Evolutionary conservation across 2,329 filamentous ascomycete species (phyloP).

Genomic region (Hymenoscyphus salicellus): DNA sequence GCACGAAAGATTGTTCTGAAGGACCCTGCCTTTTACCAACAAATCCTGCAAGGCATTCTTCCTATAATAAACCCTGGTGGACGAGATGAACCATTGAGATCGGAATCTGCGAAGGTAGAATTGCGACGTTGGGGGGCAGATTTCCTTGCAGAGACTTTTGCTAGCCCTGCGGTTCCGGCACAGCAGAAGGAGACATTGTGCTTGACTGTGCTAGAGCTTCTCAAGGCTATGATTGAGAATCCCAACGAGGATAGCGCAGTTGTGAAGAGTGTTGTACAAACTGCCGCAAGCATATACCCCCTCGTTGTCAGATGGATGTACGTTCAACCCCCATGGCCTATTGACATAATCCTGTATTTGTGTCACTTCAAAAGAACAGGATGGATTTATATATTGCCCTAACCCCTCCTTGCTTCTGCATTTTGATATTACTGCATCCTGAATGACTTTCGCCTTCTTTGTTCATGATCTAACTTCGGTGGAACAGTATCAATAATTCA

Average conservation of each 20-base stretch:
- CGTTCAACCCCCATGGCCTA: constrained; percentile 44
- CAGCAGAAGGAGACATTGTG: constrained; percentile 79
- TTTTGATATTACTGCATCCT: not conserved
- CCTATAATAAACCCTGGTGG: constrained; percentile 73
- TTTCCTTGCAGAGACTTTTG: constrained; percentile 93
- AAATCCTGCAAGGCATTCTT: constrained; percentile 88
- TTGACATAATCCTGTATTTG: not conserved
- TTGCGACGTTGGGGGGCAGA: constrained; percentile 94
- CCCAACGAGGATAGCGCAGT: constrained; percentile 76
- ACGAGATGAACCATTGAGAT: constrained; percentile 5
- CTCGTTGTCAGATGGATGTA: constrained; percentile 92
- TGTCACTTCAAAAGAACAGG: not conserved
- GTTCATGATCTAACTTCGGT: constrained; percentile 27
- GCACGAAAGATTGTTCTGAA: constrained; percentile 85
- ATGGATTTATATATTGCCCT: not conserved
- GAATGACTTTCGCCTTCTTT: not conserved
- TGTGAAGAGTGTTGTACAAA: constrained; percentile 81
- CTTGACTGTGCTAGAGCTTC: constrained; percentile 71
- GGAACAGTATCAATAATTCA: constrained; percentile 75
- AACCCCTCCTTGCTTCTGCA: not conserved
- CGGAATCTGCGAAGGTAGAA: constrained; percentile 60
- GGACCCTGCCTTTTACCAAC: constrained; percentile 84
- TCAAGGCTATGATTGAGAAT: constrained; percentile 68
- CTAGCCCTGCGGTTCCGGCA: constrained; percentile 76
- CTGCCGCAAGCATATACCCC: constrained; percentile 88